These are phyloP conservation scores for Tetracladium maxilliforme DNA, from an alignment of 2,329 filamentous ascomycete genomes.

Conservation along the genomic window DNA sequence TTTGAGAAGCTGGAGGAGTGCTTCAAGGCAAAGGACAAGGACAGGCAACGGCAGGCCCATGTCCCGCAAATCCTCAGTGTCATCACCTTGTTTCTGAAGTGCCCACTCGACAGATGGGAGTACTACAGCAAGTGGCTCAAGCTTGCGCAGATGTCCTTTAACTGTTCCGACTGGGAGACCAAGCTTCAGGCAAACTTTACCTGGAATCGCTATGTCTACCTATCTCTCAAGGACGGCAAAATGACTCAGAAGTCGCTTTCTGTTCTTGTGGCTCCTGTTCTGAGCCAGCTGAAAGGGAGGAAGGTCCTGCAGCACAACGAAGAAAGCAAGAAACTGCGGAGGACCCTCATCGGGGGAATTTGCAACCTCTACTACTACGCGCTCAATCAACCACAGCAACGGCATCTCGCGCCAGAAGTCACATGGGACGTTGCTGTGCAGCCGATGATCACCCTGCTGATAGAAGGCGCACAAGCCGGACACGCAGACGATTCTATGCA, in stretches of 20 bases:
- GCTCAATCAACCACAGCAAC: slow-evolving; percentile 57
- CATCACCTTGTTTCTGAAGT: slow-evolving; percentile 60
- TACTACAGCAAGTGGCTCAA: slow-evolving; percentile 61
- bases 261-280: slow-evolving; percentile 54
- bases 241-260: slow-evolving; percentile 39
- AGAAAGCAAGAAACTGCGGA: slow-evolving; percentile 37
- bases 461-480: slow-evolving; percentile 18
- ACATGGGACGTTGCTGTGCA: slow-evolving; percentile 69
- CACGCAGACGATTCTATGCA: slow-evolving; percentile 29
- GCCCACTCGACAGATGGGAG: slow-evolving; percentile 51
- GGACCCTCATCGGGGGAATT: slow-evolving; percentile 50
- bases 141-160: slow-evolving; percentile 73
- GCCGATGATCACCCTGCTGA: slow-evolving; percentile 43
- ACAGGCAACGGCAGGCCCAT: slow-evolving; percentile 41
- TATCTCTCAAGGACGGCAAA: slow-evolving; percentile 47
- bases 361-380: slow-evolving; percentile 74
- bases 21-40: slow-evolving; percentile 53
- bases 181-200: slow-evolving; percentile 68
- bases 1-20: slow-evolving; percentile 49
- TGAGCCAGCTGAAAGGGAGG: slow-evolving; percentile 53
- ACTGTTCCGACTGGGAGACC: slow-evolving; percentile 55
- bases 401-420: slow-evolving; percentile 49
- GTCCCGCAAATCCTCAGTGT: slow-evolving; percentile 87
- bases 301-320: slow-evolving; percentile 30
- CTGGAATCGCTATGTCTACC: slow-evolving; percentile 75